phyloP scores from a whole-genome alignment of 306 rosid genomes.

The Medicago ruthenica region DNA sequence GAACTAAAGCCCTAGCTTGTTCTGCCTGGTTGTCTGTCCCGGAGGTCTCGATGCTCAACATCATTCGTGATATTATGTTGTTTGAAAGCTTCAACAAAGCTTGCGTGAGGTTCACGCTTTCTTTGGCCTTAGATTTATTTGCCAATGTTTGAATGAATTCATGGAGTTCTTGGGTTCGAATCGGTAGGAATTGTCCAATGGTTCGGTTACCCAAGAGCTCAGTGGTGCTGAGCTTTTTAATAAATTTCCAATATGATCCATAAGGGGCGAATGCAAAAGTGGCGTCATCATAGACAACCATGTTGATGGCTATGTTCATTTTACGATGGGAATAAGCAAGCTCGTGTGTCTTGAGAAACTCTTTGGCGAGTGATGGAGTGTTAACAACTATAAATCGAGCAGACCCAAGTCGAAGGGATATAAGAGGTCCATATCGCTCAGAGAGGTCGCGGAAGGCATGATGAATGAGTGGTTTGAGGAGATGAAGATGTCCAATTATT shows the following conservation, averaged over 20 bases:
- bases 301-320: constrained; percentile 35
- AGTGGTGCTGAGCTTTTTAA: constrained; percentile 42
- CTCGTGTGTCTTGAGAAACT: constrained; percentile 53
- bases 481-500: constrained; percentile 52
- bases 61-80: constrained; percentile 55
- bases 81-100: constrained; percentile 48
- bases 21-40: constrained; percentile 34
- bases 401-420: constrained; percentile 50
- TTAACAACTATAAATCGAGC: constrained; percentile 36
- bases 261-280: constrained; percentile 60
- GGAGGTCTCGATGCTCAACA: constrained; percentile 51
- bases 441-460: constrained; percentile 50
- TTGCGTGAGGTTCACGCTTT: constrained; percentile 44
- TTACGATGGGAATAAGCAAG: constrained; percentile 38
- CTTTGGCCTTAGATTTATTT: constrained; percentile 12
- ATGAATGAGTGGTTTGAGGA: constrained; percentile 53
- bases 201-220: constrained; percentile 48
- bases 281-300: constrained; percentile 48
- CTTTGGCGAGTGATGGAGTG: constrained; percentile 48
- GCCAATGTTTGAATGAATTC: constrained; percentile 28
- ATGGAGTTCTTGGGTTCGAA: constrained; percentile 41
- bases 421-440: constrained; percentile 46
- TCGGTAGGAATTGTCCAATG: constrained; percentile 14
- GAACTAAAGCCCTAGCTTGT: constrained; percentile 42
- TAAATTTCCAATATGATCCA: constrained; percentile 37